phyloP scores from a whole-genome alignment of 208 protist species.

The Acanthamoeba lenticulata region DNA sequence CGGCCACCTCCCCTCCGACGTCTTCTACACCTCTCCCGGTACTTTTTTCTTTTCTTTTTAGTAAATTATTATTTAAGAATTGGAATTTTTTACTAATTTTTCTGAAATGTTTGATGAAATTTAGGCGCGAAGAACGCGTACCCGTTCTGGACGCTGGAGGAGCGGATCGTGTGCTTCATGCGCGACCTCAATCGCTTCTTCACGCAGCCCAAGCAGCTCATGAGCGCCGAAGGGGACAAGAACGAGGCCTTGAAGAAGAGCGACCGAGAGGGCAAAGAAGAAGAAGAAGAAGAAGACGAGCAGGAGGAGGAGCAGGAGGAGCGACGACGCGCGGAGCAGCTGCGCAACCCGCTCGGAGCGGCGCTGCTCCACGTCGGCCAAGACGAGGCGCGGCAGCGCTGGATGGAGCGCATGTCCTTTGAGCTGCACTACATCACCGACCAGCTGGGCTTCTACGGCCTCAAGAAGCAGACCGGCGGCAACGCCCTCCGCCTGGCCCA shows the following conservation, averaged over 20 bases:
- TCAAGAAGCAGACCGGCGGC: conserved; percentile 78
- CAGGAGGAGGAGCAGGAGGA: background rate
- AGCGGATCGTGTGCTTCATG: conserved; percentile 72
- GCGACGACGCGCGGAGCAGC: background rate
- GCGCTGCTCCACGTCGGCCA: background rate
- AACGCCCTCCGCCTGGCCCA: conserved; percentile 73
- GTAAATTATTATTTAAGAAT: background rate
- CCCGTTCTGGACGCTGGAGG: conserved; percentile 72
- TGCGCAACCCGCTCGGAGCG: background rate
- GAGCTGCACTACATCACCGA: conserved; percentile 77
- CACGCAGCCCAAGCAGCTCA: background rate
- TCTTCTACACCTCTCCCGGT: conserved; percentile 49
- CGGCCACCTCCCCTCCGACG: conserved; percentile 67
- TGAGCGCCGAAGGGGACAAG: background rate
- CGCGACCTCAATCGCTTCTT: conserved; percentile 74
- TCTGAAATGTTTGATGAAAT: no score
- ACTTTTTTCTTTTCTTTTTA: background rate
- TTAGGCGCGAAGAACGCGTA: conserved; percentile 77
- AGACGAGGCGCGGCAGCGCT: background rate
- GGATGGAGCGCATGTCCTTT: conserved; percentile 46
- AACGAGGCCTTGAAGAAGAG: no score
- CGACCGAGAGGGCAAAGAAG: no score
- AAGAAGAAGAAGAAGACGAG: background rate
- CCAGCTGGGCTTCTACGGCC: conserved; percentile 74
- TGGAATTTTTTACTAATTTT: background rate